These are phyloP conservation scores for Hypoxylon sp. DNA, from an alignment of 2,329 filamentous ascomycete genomes.

Conservation along the genomic window DNA sequence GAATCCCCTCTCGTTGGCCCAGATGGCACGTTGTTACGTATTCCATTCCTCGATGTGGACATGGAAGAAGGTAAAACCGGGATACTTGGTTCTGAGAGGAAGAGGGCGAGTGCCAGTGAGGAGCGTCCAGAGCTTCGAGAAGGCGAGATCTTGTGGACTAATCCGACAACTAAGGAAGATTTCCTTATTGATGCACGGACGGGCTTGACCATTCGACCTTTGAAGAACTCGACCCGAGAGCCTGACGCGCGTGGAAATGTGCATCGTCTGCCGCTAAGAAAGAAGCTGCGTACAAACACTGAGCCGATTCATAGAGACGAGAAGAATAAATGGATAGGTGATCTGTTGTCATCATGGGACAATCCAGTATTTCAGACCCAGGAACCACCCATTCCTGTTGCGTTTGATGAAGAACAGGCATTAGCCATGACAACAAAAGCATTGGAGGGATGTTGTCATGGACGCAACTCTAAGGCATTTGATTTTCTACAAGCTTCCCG, in stretches of 20 bases:
- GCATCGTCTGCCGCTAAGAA: slow-evolving; percentile 12
- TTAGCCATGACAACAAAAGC: slow-evolving; percentile 33
- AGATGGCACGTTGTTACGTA: slow-evolving; percentile 38
- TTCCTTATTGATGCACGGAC: slow-evolving; percentile 64
- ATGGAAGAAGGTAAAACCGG: background rate
- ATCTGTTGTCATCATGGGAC: slow-evolving; percentile 71
- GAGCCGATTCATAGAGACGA: slow-evolving; percentile 24
- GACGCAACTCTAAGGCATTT: slow-evolving; percentile 20
- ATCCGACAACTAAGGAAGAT: slow-evolving; percentile 64
- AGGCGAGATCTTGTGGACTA: slow-evolving; percentile 63
- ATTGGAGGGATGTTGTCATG: slow-evolving; percentile 10
- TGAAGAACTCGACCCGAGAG: slow-evolving; percentile 46
- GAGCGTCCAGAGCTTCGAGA: slow-evolving; percentile 40
- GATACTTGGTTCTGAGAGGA: slow-evolving; percentile 9
- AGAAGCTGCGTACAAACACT: slow-evolving; percentile 27
- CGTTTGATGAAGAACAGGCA: slow-evolving; percentile 43
- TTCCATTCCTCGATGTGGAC: slow-evolving; percentile 38
- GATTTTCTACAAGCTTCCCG: slow-evolving; percentile 37
- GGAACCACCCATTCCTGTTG: slow-evolving; percentile 56
- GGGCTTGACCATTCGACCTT: slow-evolving; percentile 53
- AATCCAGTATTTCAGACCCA: slow-evolving; percentile 76
- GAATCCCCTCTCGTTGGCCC: slow-evolving; percentile 35
- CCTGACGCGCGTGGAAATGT: slow-evolving; percentile 39
- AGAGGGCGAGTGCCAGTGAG: background rate
- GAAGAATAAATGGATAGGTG: slow-evolving; percentile 63